Evolutionary conservation across 1,139 yeast species (phyloP), one percentile per base, ranked within the genome.

Genomic region (Scheffersomyces insectosa): DNA sequence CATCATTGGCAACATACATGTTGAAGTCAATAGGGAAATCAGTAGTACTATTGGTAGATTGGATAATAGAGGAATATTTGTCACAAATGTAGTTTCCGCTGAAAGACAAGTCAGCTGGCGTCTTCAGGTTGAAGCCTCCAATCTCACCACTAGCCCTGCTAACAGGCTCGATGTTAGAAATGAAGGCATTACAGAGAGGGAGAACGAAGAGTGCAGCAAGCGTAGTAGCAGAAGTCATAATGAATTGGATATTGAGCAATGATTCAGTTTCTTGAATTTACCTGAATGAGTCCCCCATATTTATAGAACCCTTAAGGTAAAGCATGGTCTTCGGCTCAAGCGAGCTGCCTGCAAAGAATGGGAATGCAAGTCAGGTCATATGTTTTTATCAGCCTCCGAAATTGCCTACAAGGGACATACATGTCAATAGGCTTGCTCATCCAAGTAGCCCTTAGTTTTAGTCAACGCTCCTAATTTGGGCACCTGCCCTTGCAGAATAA

Each of bases 71-170:
- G 10, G 56, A 42, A 42, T 40, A 56, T 40, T 54, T 56, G 41
- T 57, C 61, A 47, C 60, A 57, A 33, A 57, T 60, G 35, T 50
- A 44, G 29, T 42, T 41, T 20, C 61, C 60, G 9, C 51, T 15
- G 37, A 45, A 57, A 30, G 40, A 28, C 23, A 54, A 48, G 36
- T 49, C 51, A 25, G 39, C 40, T 10, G 57, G 51, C 11, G 55
- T 35, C 39, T 54, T 54, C 29, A 43, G 34, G n/a, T 39, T 33
- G 2, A 20, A 20, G 25, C 48, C 48, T 9, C 28, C 41, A 12
- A 16, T 28, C 9, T 34, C 38, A 27, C 38, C n/a, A 5, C 28
- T 33, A 11, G 39, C 33, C 25, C 40, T 41, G 41, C 45, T 43
- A n/a, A 49, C 47, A n/a, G 47, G 45, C 12, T 45, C 44, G 41